phyloP scores from a whole-genome alignment of 2,329 filamentous ascomycete genomes.

The Monilinia aucupariae region DNA sequence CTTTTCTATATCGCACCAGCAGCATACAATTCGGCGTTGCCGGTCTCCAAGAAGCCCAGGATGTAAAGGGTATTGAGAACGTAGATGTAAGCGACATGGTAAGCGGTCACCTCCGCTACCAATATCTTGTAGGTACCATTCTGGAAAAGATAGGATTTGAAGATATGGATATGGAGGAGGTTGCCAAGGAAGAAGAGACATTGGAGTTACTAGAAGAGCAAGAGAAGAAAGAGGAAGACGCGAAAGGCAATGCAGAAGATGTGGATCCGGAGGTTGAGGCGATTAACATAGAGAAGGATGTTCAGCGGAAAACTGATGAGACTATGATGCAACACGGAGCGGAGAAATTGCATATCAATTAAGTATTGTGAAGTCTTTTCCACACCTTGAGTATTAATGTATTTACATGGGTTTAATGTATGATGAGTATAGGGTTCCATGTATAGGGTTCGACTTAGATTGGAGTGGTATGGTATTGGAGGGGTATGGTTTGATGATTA shows the following conservation, averaged over 20 bases:
- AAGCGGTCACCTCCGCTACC: conserved; percentile 65
- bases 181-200: conserved; percentile 43
- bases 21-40: conserved; percentile 79
- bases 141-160: conserved; percentile 65
- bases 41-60: conserved; percentile 68
- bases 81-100: conserved; percentile 57
- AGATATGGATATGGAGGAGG: conserved; percentile 39
- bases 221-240: conserved; percentile 37
- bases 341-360: conserved; percentile 16
- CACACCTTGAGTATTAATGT: not conserved
- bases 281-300: conserved; percentile 31
- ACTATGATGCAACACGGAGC: conserved; percentile 12
- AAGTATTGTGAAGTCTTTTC: not conserved
- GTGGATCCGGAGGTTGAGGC: conserved; percentile 33
- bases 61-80: conserved; percentile 61
- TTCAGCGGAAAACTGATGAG: conserved; percentile 15
- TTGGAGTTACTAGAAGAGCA: conserved; percentile 40
- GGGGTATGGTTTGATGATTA: too few relatives aligned
- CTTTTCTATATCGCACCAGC: conserved; percentile 79
- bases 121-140: conserved; percentile 60
- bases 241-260: conserved; percentile 28
- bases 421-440: too few relatives aligned
- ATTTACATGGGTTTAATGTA: too few relatives aligned
- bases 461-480: too few relatives aligned
- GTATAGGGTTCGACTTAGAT: too few relatives aligned